Conservation (phyloP, 176 grass and related monocot genomes). For the Triticum monococcum region DNA sequence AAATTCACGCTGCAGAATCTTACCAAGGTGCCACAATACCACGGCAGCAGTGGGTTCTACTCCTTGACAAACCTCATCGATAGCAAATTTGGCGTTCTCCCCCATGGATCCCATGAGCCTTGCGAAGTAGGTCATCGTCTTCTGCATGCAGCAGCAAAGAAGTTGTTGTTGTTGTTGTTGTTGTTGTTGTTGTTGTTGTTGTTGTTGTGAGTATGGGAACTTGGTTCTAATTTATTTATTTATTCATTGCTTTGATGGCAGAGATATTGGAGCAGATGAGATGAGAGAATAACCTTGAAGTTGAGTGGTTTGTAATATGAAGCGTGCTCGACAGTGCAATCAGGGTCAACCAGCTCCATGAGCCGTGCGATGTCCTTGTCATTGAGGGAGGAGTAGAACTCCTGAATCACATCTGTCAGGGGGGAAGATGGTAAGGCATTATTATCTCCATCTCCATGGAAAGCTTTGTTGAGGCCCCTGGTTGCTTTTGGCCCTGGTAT, state of each 20-base stretch:
- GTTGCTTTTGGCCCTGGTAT: slow-evolving; percentile 11
- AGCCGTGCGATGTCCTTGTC: slow-evolving; percentile 48
- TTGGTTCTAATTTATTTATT: neutral
- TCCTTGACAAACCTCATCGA: slow-evolving; percentile 59
- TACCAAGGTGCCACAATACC: slow-evolving; percentile 84
- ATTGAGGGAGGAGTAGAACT: slow-evolving; percentile 70
- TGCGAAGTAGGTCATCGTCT: slow-evolving; percentile 38
- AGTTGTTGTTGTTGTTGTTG: neutral
- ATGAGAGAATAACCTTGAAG: slow-evolving; percentile 52
- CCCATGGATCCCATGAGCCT: slow-evolving; percentile 67
- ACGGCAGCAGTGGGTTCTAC: slow-evolving; percentile 15
- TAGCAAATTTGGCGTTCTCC: slow-evolving; percentile 49
- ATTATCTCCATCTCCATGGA: neutral
- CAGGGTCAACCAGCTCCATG: slow-evolving; percentile 46
- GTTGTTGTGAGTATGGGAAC: neutral
- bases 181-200: neutral
- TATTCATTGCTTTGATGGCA: neutral
- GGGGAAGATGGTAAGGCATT: slow-evolving; percentile 29
- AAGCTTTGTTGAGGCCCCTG: neutral
- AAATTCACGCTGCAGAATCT: neutral
- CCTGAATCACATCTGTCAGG: slow-evolving; percentile 28
- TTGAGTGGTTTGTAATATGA: slow-evolving; percentile 56
- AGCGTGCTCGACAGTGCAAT: slow-evolving; percentile 51
- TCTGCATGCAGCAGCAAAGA: slow-evolving; percentile 39
- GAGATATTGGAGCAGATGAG: slow-evolving; percentile 9